phyloP scores from a whole-genome alignment of 192 early-diverging fungal species.

The Coemansia sp. region DNA sequence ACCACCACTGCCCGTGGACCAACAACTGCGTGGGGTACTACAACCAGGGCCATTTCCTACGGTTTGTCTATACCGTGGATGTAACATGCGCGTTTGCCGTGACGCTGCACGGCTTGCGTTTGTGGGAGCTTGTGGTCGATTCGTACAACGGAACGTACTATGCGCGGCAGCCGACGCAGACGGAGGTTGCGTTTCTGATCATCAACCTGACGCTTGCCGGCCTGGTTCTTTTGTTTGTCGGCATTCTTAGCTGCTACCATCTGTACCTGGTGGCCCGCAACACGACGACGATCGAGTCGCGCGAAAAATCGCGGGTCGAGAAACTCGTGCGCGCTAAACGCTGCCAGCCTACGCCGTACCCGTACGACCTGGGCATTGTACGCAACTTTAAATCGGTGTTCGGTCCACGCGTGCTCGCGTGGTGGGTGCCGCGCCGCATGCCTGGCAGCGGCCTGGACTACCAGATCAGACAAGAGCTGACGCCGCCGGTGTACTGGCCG shows the following conservation, averaged over 20 bases:
- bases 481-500: slow-evolving; percentile 64
- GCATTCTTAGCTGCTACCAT: slow-evolving; percentile 52
- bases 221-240: slow-evolving; percentile 47
- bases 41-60: slow-evolving; percentile 75
- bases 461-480: slow-evolving; percentile 54
- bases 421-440: slow-evolving; percentile 71
- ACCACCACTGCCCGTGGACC: slow-evolving; percentile 92
- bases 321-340: slow-evolving; percentile 36
- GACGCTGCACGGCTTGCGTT: slow-evolving; percentile 75
- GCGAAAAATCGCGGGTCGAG: slow-evolving; percentile 52
- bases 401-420: slow-evolving; percentile 66
- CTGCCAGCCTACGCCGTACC: slow-evolving; percentile 70
- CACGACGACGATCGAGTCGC: slow-evolving; percentile 55
- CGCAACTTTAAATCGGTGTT: slow-evolving; percentile 76
- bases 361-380: slow-evolving; percentile 78
- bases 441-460: slow-evolving; percentile 69
- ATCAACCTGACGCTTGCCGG: slow-evolving; percentile 65
- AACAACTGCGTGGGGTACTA: slow-evolving; percentile 75
- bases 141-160: slow-evolving; percentile 56
- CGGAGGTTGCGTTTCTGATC: slow-evolving; percentile 72
- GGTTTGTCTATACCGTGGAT: slow-evolving; percentile 59
- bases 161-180: slow-evolving; percentile 61
- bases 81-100: slow-evolving; percentile 77
- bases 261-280: slow-evolving; percentile 46
- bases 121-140: slow-evolving; percentile 58